phyloP scores from a whole-genome alignment of 169 alveolate genomes.

The Eimeria acervulina region DNA sequence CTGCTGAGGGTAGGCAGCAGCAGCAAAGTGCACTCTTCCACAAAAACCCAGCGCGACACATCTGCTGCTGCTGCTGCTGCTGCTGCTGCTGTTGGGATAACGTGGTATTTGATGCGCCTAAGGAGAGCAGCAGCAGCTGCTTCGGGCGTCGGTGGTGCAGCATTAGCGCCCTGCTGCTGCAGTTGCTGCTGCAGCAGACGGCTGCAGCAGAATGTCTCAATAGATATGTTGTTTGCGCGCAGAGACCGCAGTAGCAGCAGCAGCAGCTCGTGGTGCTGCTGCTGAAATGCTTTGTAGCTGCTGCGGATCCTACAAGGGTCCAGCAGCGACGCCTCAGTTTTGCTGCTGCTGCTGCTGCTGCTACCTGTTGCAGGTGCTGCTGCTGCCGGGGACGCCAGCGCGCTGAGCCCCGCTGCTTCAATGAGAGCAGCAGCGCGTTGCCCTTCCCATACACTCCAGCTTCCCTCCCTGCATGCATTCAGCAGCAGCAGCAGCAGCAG shows the following conservation, averaged over 20 bases:
- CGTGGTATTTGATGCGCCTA: conserved; percentile 31
- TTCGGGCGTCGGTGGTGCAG: not conserved
- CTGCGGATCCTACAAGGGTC: conserved; percentile 64
- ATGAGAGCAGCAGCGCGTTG: not conserved
- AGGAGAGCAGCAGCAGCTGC: conserved; percentile 38
- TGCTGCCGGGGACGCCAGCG: conserved; percentile 13
- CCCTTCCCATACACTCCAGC: not conserved
- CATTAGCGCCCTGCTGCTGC: conserved; percentile 37
- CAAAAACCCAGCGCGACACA: conserved; percentile 51
- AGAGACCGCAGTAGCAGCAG: conserved; percentile 64
- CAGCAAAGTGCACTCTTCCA: conserved; percentile 20
- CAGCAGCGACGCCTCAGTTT: not conserved
- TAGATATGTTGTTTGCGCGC: conserved; percentile 32
- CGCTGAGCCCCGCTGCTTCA: conserved; percentile 63
- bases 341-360: conserved; percentile 12
- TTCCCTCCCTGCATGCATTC: conserved; percentile 7
- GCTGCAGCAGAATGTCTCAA: conserved; percentile 37
- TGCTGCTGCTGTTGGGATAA: conserved; percentile 50
- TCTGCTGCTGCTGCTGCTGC: conserved; percentile 26
- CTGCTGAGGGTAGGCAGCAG: conserved; percentile 22
- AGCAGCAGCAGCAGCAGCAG: no score
- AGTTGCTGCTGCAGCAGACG: conserved; percentile 29
- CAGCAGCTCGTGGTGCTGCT: conserved; percentile 72
- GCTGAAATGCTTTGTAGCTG: conserved; percentile 55
- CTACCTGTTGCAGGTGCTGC: not conserved